phyloP scores from a whole-genome alignment of 2,329 filamentous ascomycete species.

The Neurospora sp. region DNA sequence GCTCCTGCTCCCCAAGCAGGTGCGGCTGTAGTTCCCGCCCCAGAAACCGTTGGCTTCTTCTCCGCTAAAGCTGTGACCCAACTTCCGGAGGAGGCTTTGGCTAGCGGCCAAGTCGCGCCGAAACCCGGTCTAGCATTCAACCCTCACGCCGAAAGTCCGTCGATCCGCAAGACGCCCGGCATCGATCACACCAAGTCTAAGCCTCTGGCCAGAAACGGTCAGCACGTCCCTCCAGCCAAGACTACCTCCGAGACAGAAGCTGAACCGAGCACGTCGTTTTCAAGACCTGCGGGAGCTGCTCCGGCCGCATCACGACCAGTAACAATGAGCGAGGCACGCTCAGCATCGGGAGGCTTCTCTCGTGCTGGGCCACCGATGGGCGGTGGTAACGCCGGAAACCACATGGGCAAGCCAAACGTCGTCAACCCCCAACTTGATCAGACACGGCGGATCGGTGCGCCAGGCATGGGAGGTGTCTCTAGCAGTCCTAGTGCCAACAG shows the following conservation, averaged over 20 bases:
- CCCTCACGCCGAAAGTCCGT: constrained; percentile 67
- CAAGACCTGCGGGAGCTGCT: constrained; percentile 14
- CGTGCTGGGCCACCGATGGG: constrained; percentile 5
- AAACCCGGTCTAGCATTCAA: constrained; percentile 52
- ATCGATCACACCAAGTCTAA: constrained; percentile 72
- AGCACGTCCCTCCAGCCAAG: constrained; percentile 37
- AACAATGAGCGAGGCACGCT: not conserved
- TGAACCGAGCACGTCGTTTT: constrained; percentile 10
- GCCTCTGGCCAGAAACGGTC: constrained; percentile 51
- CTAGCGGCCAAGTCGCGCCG: constrained; percentile 30
- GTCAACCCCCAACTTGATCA: constrained; percentile 45
- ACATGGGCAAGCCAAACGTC: constrained; percentile 21
- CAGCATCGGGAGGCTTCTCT: not conserved
- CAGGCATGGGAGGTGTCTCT: constrained; percentile 28
- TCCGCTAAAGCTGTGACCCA: constrained; percentile 57
- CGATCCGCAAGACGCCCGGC: constrained; percentile 79
- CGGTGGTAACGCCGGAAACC: constrained; percentile 18
- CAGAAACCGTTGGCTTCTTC: constrained; percentile 52
- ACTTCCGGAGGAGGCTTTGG: constrained; percentile 38
- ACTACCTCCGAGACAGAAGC: constrained; percentile 16
- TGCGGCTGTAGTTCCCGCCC: constrained; percentile 7
- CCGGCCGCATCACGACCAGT: constrained; percentile 2
- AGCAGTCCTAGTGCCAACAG: constrained; percentile 50
- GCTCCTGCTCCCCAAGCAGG: constrained; percentile 20
- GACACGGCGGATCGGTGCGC: constrained; percentile 48